Conservation (phyloP, 2,329 filamentous ascomycete genomes). For the Diaporthe sp. region DNA sequence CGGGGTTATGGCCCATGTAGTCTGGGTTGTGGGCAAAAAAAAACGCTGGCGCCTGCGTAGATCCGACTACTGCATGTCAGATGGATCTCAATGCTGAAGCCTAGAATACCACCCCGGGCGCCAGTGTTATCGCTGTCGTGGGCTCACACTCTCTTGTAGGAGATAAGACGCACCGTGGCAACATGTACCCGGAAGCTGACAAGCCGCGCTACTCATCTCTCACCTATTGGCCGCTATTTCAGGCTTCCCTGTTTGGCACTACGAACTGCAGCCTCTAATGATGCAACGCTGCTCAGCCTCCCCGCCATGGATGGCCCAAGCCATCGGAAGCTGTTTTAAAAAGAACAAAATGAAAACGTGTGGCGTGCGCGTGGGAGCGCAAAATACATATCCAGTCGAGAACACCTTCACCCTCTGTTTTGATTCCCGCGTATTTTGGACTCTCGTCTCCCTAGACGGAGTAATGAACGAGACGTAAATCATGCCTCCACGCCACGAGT, state of each 20-base stretch:
- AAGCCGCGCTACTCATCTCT: background rate
- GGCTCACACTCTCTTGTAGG: no score
- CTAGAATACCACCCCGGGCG: background rate
- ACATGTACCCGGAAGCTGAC: background rate
- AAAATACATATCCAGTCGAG: background rate
- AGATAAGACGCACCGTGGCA: background rate
- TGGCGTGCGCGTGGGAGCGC: background rate
- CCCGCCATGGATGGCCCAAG: background rate
- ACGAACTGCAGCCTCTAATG: background rate
- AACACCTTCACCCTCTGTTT: background rate
- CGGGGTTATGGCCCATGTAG: background rate
- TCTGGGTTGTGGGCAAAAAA: background rate
- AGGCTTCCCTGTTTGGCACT: background rate
- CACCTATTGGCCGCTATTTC: slow-evolving; percentile 1
- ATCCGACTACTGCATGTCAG: background rate
- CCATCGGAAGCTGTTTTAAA: background rate
- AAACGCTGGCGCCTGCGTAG: background rate
- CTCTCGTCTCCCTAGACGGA: background rate
- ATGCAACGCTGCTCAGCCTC: background rate
- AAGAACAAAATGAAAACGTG: background rate
- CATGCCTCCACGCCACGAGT: slow-evolving; percentile 6
- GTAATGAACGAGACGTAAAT: background rate
- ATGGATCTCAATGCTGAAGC: slow-evolving; percentile 7
- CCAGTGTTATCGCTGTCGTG: background rate
- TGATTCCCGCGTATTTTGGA: background rate